phyloP scores from a whole-genome alignment of 129 eudicot species.

The Dittrichia graveolens region DNA sequence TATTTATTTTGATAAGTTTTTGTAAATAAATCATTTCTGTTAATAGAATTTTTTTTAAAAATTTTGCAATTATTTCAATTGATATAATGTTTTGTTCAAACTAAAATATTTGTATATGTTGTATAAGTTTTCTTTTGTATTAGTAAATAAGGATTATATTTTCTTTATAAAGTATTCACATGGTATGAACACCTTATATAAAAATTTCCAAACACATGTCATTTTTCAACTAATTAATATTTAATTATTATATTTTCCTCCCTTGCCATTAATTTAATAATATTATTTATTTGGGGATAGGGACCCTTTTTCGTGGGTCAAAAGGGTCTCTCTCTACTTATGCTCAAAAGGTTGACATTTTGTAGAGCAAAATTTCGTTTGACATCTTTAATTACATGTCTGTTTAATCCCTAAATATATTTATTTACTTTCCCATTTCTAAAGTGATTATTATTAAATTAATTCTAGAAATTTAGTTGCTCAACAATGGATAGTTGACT shows the following conservation, averaged over 20 bases:
- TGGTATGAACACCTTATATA: conserved; percentile 35
- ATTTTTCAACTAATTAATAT: conserved; percentile 16
- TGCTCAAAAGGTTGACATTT: conserved; percentile 37
- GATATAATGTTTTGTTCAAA: too few relatives aligned
- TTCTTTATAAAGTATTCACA: not conserved
- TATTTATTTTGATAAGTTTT: too few relatives aligned
- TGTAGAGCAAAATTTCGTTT: conserved; percentile 25
- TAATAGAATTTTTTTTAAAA: too few relatives aligned
- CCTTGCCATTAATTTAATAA: not conserved
- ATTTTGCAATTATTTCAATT: too few relatives aligned
- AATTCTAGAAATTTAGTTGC: not conserved
- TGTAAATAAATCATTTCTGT: too few relatives aligned
- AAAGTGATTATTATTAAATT: not conserved
- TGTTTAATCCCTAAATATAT: not conserved
- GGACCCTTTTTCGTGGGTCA: conserved; percentile 25
- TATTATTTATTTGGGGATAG: conserved; percentile 17
- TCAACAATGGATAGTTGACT: not conserved
- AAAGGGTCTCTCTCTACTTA: conserved; percentile 1
- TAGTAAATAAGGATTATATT: too few relatives aligned
- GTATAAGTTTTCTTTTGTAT: too few relatives aligned
- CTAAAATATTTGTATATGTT: too few relatives aligned
- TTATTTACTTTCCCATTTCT: not conserved
- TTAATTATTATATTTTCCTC: not conserved
- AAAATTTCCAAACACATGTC: conserved; percentile 17
- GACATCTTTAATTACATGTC: conserved; percentile 21